phyloP scores from a whole-genome alignment of 495 filamentous ascomycete species.

The Aspergillus steynii region DNA sequence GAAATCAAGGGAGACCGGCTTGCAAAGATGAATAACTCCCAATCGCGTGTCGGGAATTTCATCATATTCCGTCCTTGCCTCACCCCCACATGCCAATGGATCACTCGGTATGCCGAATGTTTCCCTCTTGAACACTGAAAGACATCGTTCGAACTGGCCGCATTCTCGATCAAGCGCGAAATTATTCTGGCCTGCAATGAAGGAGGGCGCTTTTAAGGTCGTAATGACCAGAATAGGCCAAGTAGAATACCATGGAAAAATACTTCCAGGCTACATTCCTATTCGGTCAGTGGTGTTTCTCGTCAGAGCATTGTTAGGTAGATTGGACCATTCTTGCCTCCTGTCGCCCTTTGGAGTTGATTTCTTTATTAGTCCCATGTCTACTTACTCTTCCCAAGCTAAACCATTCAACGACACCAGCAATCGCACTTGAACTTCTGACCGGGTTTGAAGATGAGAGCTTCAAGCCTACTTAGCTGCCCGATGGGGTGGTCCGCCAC shows the following conservation, averaged over 20 bases:
- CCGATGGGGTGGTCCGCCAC: conserved; percentile 8
- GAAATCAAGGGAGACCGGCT: neutral
- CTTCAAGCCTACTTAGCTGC: neutral
- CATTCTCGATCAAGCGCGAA: neutral
- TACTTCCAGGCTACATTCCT: neutral
- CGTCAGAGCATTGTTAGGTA: neutral
- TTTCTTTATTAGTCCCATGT: neutral
- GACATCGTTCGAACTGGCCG: neutral
- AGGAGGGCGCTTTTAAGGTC: too few relatives aligned
- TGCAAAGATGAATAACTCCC: neutral
- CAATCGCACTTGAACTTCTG: neutral
- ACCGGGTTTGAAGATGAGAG: conserved; percentile 12
- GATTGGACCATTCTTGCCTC: neutral
- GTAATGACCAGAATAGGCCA: too few relatives aligned
- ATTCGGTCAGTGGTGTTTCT: neutral
- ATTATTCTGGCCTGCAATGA: neutral
- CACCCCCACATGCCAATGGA: neutral
- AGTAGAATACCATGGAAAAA: neutral
- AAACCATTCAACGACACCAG: neutral
- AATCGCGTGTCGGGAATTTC: neutral
- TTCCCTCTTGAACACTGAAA: neutral
- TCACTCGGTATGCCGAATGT: neutral
- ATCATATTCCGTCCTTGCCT: too few relatives aligned
- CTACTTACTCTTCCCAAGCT: neutral
- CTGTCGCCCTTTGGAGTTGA: neutral